Evolutionary conservation across 257 asterid genomes (phyloP), one percentile per base, ranked within the genome.

Genomic region (Salvia rosmarinus): DNA sequence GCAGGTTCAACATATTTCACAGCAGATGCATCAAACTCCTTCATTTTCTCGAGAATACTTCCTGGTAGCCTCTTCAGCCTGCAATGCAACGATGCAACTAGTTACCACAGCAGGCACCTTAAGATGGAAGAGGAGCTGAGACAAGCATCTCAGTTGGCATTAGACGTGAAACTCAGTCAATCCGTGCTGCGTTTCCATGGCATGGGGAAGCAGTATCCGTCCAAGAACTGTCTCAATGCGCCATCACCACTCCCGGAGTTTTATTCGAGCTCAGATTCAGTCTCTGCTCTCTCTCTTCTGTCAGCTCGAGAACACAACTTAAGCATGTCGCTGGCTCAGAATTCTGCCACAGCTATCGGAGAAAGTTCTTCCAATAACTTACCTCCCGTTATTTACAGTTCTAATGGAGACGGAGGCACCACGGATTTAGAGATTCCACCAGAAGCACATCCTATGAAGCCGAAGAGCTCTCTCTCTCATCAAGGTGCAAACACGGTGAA

Each of bases 241-340:
- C 55, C 82, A 49, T 57, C 42, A 13, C 58, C 80, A 4, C 50
- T 75, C 64, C 77, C 46, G 10, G 85, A 81, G 71, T 39, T 77
- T 10, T 61, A 76, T 9, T 54, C 10, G 80, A 64, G 77, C 60
- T 64, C 82, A 58, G 79, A 75, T 70, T 82, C 86, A 21, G 19
- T 64, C 66, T 42, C 75, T 78, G 95, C 90, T 88, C 89, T 68
- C 96, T 90, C 89, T 90, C 90, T 88, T 90, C 96, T 90, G 96
- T 90, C 95, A 86, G 46, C 79, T 77, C 78, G 78, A 34, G 76
- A 83, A 40, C 79, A 82, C 46, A 75, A 68, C 77, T 52, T 57
- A 44, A 75, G 71, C 39, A 39, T 52, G 57, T 52, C 76, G 13
- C 46, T 30, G 52, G 71, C 72, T 60, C 75, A 51, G 68, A 74